phyloP scores from a whole-genome alignment of 1,284 basidiomycete species.

The Vanrija humicola region DNA sequence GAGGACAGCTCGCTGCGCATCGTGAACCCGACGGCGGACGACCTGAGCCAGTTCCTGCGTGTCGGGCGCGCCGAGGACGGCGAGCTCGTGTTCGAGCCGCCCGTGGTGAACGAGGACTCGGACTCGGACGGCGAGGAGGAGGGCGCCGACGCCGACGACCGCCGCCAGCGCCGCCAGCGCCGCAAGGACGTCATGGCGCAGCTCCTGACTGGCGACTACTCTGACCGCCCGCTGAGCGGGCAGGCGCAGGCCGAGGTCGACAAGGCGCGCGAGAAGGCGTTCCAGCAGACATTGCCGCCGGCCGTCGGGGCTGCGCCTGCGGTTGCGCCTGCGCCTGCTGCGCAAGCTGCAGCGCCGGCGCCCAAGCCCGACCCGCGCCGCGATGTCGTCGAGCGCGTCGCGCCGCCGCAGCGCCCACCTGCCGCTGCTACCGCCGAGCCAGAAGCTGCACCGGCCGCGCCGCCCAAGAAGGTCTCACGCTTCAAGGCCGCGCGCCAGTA shows the following conservation, averaged over 20 bases:
- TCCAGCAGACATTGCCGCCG: slow-evolving; percentile 2
- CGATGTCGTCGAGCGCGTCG: neutral
- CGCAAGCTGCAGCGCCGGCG: neutral
- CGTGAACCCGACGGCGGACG: slow-evolving; percentile 41
- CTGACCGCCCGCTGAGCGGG: slow-evolving; percentile 18
- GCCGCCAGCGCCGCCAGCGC: slow-evolving; percentile 6
- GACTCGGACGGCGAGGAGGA: slow-evolving; percentile 30
- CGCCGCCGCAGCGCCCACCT: slow-evolving; percentile 1
- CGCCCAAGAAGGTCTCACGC: slow-evolving; percentile 35
- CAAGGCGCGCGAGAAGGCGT: slow-evolving; percentile 1
- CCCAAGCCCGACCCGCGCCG: no score
- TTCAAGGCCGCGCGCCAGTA: slow-evolving; percentile 41
- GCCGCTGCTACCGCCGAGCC: neutral
- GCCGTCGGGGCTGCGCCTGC: neutral
- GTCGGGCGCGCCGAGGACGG: slow-evolving; percentile 47
- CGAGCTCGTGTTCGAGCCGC: slow-evolving; percentile 43
- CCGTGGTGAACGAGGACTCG: slow-evolving; percentile 8
- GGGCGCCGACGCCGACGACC: slow-evolving; percentile 26
- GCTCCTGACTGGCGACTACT: slow-evolving; percentile 13
- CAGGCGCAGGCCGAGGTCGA: neutral
- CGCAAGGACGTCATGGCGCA: slow-evolving; percentile 12
- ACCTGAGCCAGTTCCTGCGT: slow-evolving; percentile 38
- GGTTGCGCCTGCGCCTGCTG: neutral
- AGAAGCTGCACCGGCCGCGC: neutral
- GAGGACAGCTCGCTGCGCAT: slow-evolving; percentile 26